Evolutionary conservation across 352 stramenopile species (phyloP).

Genomic region (Pythium brassicae): DNA sequence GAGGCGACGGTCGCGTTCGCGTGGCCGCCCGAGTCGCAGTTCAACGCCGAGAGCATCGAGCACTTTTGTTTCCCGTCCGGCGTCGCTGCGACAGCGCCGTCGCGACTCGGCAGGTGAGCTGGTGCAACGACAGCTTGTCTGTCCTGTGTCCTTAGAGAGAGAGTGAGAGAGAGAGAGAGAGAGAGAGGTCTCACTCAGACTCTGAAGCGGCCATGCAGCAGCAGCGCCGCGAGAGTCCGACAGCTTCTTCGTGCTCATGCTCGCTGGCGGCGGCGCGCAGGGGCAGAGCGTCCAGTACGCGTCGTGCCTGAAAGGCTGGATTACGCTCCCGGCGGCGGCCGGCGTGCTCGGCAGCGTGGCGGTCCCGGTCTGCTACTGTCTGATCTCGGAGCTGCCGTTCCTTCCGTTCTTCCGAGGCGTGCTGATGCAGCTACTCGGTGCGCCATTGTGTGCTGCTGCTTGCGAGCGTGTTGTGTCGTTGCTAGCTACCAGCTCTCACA

Average conservation of each 20-base stretch:
- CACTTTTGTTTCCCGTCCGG: constrained; percentile 66
- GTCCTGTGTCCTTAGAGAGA: too few species aligned
- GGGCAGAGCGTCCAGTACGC: constrained; percentile 53
- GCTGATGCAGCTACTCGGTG: constrained; percentile 31
- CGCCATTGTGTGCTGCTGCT: background rate
- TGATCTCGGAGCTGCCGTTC: constrained; percentile 37
- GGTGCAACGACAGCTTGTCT: background rate
- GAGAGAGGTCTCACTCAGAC: background rate
- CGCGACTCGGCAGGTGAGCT: background rate
- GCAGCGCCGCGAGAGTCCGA: background rate
- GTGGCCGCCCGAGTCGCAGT: constrained; percentile 59
- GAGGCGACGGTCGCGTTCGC: constrained; percentile 59
- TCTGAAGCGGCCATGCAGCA: background rate
- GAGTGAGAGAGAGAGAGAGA: too few species aligned
- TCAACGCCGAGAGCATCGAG: constrained; percentile 64
- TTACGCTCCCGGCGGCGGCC: constrained; percentile 16
- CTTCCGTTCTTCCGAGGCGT: constrained; percentile 38
- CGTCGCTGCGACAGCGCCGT: background rate
- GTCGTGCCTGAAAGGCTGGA: constrained; percentile 41
- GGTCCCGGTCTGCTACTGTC: constrained; percentile 48
- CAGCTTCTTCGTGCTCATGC: constrained; percentile 48
- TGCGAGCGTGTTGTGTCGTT: background rate
- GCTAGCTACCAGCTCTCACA: background rate
- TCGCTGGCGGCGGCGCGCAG: constrained; percentile 41
- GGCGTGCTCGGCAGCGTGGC: constrained; percentile 9